Base-by-base conservation (phyloP, 306 rosid species). In the Crotalaria pallida region DNA sequence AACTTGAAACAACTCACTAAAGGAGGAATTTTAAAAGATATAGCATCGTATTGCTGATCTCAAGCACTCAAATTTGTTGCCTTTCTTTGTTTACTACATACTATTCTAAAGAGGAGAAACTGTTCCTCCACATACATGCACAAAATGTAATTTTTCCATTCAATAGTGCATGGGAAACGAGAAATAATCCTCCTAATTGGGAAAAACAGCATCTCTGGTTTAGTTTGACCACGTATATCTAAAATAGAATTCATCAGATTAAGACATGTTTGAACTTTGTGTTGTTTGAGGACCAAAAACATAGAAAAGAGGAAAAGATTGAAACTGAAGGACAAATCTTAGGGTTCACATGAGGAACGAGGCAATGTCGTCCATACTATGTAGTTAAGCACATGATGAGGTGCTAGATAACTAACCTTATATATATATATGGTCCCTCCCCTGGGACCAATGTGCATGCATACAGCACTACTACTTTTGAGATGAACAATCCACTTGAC, bases 1-100 rank as follows among this genome's bases (percentile, higher is more conserved):
- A 89, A 93, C 71, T 68, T 90, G 83, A 85, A 87, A 67, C 92
- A 96, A 5, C 34, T 90, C 53, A 71, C 80, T 2, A 55, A n/a
- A 19, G 19, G 89, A 76, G 7, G 97, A 90, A 19, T 90, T 90
- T 65, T 61, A 24, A 12, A n/a, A n/a, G n/a, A n/a, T n/a, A n/a
- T n/a, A n/a, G n/a, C n/a, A n/a, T n/a, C n/a, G n/a, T n/a, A n/a
- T n/a, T n/a, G n/a, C n/a, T n/a, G n/a, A n/a, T n/a, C n/a, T n/a
- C n/a, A n/a, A n/a, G n/a, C n/a, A n/a, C n/a, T n/a, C n/a, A n/a
- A n/a, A n/a, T n/a, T n/a, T n/a, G n/a, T n/a, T n/a, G n/a, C n/a
- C n/a, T n/a, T n/a, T n/a, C n/a, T n/a, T n/a, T n/a, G n/a, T n/a
- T n/a, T n/a, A n/a, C n/a, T n/a, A n/a, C n/a, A n/a, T n/a, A n/a